Conservation (phyloP, 75 land plant species). For the Isoetes taiwanensis region DNA sequence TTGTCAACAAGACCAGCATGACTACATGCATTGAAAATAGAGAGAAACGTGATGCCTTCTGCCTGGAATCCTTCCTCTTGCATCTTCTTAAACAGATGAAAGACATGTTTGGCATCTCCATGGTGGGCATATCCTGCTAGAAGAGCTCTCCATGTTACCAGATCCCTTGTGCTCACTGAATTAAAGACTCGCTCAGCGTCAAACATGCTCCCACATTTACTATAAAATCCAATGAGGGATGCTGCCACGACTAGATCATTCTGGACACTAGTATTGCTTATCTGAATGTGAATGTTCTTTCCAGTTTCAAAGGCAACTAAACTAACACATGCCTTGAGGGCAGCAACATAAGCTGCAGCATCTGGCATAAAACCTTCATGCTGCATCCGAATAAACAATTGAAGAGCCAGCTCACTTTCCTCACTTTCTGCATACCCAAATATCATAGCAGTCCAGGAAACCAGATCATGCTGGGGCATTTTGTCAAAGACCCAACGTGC, state of each 20-base stretch:
- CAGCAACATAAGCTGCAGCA: neutral
- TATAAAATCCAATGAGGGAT: neutral
- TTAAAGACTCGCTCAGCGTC: neutral
- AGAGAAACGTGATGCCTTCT: neutral
- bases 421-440: conserved; percentile 26
- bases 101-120: neutral
- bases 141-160: neutral
- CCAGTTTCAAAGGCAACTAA: neutral
- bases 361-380: neutral
- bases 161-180: neutral
- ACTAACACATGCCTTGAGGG: neutral
- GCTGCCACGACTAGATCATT: neutral
- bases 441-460: conserved; percentile 46
- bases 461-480: conserved; percentile 15
- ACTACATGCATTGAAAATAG: neutral
- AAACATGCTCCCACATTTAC: neutral
- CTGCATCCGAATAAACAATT: neutral
- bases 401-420: neutral
- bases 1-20: neutral
- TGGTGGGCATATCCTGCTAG: neutral
- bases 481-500: conserved; percentile 27
- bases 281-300: neutral
- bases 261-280: neutral
- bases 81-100: neutral
- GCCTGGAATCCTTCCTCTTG: neutral